These are phyloP conservation scores for Cordia subcordata DNA, from an alignment of 257 asterid species.

Conservation along the genomic window DNA sequence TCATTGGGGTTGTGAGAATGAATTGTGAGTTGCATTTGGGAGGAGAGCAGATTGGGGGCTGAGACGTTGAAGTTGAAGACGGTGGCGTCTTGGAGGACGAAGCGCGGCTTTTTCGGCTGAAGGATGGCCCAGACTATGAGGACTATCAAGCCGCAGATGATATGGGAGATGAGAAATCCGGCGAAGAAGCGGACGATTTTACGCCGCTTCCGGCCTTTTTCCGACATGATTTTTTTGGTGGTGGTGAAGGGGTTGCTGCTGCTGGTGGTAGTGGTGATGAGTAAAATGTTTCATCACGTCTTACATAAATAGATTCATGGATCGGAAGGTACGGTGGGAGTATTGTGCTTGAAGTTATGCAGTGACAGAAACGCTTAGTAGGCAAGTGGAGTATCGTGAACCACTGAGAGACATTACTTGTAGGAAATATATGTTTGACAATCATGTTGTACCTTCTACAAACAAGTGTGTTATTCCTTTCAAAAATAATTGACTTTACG, in stretches of 20 bases:
- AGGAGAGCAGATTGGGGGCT: conserved; percentile 68
- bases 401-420: too few relatives aligned
- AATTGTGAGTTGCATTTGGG: conserved; percentile 66
- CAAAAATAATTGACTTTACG: too few relatives aligned
- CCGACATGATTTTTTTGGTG: conserved; percentile 33
- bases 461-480: too few relatives aligned
- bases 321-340: too few relatives aligned
- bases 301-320: too few relatives aligned
- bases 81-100: conserved; percentile 88
- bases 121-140: conserved; percentile 74
- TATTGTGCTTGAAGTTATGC: too few relatives aligned
- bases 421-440: too few relatives aligned
- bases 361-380: too few relatives aligned
- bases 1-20: conserved; percentile 67
- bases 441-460: too few relatives aligned
- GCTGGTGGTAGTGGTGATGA: conserved; percentile 2
- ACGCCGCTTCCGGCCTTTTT: conserved; percentile 38
- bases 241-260: background rate
- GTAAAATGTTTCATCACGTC: too few relatives aligned
- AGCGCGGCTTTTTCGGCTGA: conserved; percentile 77
- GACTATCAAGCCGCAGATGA: conserved; percentile 26
- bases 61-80: conserved; percentile 69
- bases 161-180: conserved; percentile 26
- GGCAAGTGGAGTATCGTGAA: too few relatives aligned
- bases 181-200: conserved; percentile 30